Conservation (phyloP, 2,329 filamentous ascomycete species). For the Botrytis hyacinthi region DNA sequence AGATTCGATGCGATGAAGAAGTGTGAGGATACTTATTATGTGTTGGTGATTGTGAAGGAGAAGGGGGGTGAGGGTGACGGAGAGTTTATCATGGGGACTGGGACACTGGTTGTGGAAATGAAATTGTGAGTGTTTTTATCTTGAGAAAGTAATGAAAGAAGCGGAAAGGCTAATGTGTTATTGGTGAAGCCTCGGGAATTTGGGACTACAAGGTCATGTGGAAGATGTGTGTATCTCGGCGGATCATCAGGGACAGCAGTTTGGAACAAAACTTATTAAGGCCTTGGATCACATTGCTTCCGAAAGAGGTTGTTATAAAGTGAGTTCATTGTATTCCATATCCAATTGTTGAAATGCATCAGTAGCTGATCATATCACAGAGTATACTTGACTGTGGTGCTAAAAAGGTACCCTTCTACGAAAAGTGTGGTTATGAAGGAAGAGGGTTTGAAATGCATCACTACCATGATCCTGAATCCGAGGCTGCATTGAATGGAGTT, state of each 20-base stretch:
- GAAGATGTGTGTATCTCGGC: conserved; percentile 94
- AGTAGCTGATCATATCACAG: conserved; percentile 43
- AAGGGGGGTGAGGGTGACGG: conserved; percentile 61
- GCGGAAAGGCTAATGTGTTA: neutral
- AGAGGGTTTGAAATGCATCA: conserved; percentile 95
- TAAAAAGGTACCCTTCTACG: conserved; percentile 96
- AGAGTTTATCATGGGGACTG: conserved; percentile 73
- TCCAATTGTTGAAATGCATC: too few relatives aligned
- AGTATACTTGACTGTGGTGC: conserved; percentile 94
- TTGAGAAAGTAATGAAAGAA: neutral
- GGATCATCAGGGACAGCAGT: conserved; percentile 94
- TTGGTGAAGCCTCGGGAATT: conserved; percentile 63
- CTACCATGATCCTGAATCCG: conserved; percentile 57
- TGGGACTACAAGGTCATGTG: conserved; percentile 86
- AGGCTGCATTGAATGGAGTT: conserved; percentile 23
- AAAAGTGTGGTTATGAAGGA: conserved; percentile 69
- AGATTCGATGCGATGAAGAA: conserved; percentile 75
- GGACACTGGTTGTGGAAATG: conserved; percentile 82
- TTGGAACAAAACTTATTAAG: conserved; percentile 87
- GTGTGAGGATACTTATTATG: conserved; percentile 67
- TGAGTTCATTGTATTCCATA: neutral
- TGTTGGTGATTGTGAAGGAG: conserved; percentile 65
- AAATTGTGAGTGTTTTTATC: conserved; percentile 67
- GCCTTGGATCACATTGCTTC: conserved; percentile 84
- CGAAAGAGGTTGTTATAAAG: conserved; percentile 86